Conservation (phyloP, 257 asterid species). For the Primulina huaijiensis region DNA sequence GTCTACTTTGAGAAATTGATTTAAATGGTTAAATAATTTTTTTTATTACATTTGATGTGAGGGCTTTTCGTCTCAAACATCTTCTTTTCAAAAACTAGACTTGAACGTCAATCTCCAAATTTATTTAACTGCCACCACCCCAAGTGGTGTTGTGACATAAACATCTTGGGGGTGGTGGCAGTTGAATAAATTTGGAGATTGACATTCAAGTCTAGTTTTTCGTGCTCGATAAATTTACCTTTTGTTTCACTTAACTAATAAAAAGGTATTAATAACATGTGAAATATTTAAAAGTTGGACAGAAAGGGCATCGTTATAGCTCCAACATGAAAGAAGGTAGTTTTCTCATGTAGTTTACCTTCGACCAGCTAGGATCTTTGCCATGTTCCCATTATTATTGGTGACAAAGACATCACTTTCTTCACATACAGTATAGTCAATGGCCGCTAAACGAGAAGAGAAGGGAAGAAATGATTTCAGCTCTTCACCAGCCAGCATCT, state of each 20-base stretch:
- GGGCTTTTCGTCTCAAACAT: too few relatives aligned
- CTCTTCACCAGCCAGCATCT: constrained; percentile 82
- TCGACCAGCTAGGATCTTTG: constrained; percentile 96
- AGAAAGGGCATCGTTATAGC: constrained; percentile 8
- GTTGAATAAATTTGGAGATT: constrained; percentile 7
- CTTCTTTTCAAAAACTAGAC: too few relatives aligned
- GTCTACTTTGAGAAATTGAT: constrained; percentile 7
- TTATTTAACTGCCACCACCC: too few relatives aligned
- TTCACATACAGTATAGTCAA: constrained; percentile 87
- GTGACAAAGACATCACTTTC: constrained; percentile 98
- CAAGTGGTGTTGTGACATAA: too few relatives aligned
- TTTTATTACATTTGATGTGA: neutral
- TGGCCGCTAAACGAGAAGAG: constrained; percentile 96
- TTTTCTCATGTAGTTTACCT: constrained; percentile 47
- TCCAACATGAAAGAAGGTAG: constrained; percentile 17
- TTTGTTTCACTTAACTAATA: neutral
- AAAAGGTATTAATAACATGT: neutral
- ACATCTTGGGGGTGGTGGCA: neutral
- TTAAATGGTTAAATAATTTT: constrained; percentile 6
- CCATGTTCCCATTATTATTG: constrained; percentile 98
- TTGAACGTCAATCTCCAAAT: too few relatives aligned
- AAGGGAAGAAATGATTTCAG: constrained; percentile 67
- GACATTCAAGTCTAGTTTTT: constrained; percentile 3
- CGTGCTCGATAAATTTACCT: neutral
- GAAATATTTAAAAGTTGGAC: constrained; percentile 1